phyloP scores from a whole-genome alignment of 352 stramenopile genomes.

The Globisporangium paddicum region DNA sequence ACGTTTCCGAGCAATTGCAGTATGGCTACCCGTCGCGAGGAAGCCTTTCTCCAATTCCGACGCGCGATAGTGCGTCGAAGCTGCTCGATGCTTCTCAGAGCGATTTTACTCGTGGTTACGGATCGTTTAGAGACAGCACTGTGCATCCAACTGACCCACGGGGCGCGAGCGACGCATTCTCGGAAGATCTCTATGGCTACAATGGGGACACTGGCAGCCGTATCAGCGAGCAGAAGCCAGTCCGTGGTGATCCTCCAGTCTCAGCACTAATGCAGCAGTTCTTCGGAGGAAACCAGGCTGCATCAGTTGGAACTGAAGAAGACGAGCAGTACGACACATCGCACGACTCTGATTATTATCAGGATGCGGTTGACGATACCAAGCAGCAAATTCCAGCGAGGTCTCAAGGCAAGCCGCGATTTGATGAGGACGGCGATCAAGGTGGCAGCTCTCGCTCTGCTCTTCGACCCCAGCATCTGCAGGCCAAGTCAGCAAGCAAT shows the following conservation, averaged over 20 bases:
- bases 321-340: conserved; percentile 10
- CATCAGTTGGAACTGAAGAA: background rate
- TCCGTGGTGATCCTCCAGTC: conserved; percentile 21
- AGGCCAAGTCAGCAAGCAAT: background rate
- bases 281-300: conserved; percentile 21
- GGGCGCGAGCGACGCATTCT: background rate
- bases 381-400: background rate
- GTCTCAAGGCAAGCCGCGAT: background rate
- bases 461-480: background rate
- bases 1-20: conserved; percentile 30
- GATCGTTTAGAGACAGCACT: background rate
- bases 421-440: background rate
- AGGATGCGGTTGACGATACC: background rate
- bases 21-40: background rate
- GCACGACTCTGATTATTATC: conserved; percentile 5
- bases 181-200: background rate
- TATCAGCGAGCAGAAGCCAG: background rate
- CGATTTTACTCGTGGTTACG: background rate
- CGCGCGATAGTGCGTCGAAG: background rate
- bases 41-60: conserved; percentile 16
- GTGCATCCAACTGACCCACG: background rate
- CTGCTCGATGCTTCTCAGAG: background rate
- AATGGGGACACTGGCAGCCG: background rate
- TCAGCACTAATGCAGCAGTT: conserved; percentile 57
- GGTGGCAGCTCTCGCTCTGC: background rate